Evolutionary conservation across 2,329 filamentous ascomycete species (phyloP), one percentile per base, ranked within the genome.

Genomic region (Colletotrichum gigasporum): DNA sequence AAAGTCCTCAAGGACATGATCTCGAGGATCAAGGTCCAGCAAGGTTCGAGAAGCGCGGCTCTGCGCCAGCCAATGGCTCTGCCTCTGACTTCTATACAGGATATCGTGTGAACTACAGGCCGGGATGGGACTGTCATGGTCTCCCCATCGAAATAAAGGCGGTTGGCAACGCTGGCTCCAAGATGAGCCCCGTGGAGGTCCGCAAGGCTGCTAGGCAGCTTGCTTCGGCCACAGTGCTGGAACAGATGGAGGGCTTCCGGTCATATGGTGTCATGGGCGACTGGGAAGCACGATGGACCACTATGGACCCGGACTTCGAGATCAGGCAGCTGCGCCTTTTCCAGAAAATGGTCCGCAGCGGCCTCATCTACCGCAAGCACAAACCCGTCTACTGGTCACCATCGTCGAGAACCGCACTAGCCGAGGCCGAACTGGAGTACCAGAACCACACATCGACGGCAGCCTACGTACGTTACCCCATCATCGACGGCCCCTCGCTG

Each of bases 51-150:
- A 39, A 5, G 28, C 45, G 34, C 50, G 39, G 30, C 14, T 20
- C 6, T 24, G 1, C 35, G 5, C 12, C 12, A n/a, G 14, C 26
- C 20, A 48, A 32, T 10, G 10, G 12, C 28, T 24, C 7, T 24
- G 32, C 37, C 59, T 55, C 39, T 37, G 20, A 24, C 30, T 11
- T 16, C 10, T 18, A 20, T 14, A 8, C 35, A 78, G 71, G 93
- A 16, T 90, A 87, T 69, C 85, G 87, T 67, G 90, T 98, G 32
- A 84, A 89, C 37, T 99, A 96, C 73, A 84, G 94, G 14, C 96
- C 96, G 2, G 95, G 96, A 45, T 99, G 96, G 96, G 96, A 99
- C 75, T 99, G 96, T 69, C 96, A 99, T 81, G 96, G 96, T 0
- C 85, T 99, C 50, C 96, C 96, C 1, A 99, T 99, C 73, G 96